phyloP scores from a whole-genome alignment of 1,139 yeast species.

The Sugiyamaella novakii region DNA sequence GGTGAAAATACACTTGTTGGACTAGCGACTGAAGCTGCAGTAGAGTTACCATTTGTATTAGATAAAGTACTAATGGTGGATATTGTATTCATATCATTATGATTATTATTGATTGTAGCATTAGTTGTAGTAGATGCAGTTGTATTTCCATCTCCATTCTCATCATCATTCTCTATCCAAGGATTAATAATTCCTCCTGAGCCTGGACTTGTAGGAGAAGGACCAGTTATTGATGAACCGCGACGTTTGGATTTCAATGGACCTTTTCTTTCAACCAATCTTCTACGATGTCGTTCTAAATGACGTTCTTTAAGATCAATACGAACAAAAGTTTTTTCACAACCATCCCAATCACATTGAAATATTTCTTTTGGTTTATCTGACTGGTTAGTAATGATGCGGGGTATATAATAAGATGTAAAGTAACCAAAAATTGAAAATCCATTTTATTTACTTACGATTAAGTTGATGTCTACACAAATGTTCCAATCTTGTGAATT shows the following conservation, averaged over 20 bases:
- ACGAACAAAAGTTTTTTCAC: slow-evolving; percentile 62
- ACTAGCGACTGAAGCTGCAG: slow-evolving; percentile 1
- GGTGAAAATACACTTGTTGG: slow-evolving; percentile 18
- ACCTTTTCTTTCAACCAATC: slow-evolving; percentile 15
- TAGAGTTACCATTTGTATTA: neutral
- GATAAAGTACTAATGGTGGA: neutral
- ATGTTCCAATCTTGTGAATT: slow-evolving; percentile 57
- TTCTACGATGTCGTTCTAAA: slow-evolving; percentile 22
- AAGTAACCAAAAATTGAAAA: too few species aligned
- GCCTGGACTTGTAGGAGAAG: slow-evolving; percentile 9
- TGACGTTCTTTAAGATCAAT: slow-evolving; percentile 57
- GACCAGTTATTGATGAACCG: slow-evolving; percentile 27
- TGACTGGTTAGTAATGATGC: slow-evolving; percentile 13
- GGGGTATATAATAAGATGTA: too few species aligned
- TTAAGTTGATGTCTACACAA: slow-evolving; percentile 45
- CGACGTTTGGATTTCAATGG: slow-evolving; percentile 32
- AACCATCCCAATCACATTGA: slow-evolving; percentile 52
- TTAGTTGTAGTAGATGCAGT: neutral
- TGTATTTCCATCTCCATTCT: neutral
- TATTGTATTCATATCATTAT: neutral
- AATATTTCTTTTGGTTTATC: slow-evolving; percentile 48
- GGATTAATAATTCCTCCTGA: slow-evolving; percentile 4
- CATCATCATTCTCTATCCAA: slow-evolving; percentile 9
- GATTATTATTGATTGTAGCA: neutral
- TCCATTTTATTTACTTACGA: slow-evolving; percentile 36